Evolutionary conservation across 345 rosid genomes (phyloP), one percentile per base, ranked within the genome.

Genomic region (Populus alba): DNA sequence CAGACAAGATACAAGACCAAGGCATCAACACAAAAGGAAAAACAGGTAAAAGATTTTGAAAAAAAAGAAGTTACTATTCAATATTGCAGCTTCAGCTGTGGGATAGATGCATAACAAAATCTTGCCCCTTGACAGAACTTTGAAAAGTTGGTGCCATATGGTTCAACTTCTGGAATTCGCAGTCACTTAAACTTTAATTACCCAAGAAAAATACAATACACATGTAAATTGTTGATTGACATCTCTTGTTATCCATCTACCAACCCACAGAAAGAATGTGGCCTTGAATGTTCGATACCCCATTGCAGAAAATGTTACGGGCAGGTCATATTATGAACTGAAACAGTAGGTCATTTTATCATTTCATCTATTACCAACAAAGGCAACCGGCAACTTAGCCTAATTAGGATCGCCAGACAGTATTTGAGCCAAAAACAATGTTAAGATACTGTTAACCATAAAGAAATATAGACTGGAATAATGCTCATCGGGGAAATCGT

Each of bases 171-270:
- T 65, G 47, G 35, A 13, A 49, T 41, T 72, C 39, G 51, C 33
- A 57, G 67, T 79, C 83, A 76, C 68, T 53, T 53, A 72, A 71
- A 22, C 33, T 72, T n/a, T 53, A 53, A 53, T 51, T 55, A 51
- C 37, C 59, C 66, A 2, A 55, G 38, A 51, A 71, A 45, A 5
- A 45, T 7, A 2, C 45, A 41, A 41, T 41, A 11, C 17, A 70
- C 5, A 70, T 8, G 20, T 27, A 49, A 7, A 43, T 68, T 68
- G 9, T 74, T 63, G 78, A 49, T 62, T 74, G 31, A 35, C 23
- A 55, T n/a, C 29, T 59, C 31, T 25, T 29, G 51, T 18, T 70
- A 45, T n/a, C 73, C 73, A 7, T 27, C 73, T 12, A 43, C 6
- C 6, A 8, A 22, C 37, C 41, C 69, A 23, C 75, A 71, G 16